Evolutionary conservation across 148 eudicot species (phyloP), one percentile per base, ranked within the genome.

Genomic region (Beta vulgaris): DNA sequence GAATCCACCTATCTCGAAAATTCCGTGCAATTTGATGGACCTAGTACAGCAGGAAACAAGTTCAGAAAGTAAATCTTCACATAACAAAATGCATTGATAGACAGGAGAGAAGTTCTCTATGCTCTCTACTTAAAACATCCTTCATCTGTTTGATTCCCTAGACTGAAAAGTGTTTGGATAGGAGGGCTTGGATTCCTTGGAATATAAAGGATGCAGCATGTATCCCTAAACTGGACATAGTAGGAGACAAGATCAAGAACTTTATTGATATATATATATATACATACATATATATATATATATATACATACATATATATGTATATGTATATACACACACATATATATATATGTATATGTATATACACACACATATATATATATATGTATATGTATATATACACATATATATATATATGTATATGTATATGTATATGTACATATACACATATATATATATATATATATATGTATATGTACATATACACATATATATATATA

Each of bases 11-110:
- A 72, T 92, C 93, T 28, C 98, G 89, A 68, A 95, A 94, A 77
- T 77, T 90, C 25, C 97, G 86, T 65, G 98, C 96, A 77, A 89
- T 95, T 84, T 90, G 91, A 85, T 95, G 96, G 77, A 95, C 96
- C 98, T 92, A 86, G 59, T 44, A 23, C 43, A 43, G 63, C 51
- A 77, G 32, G 42, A 78, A 75, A 54, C 44, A 55, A 54, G 61
- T 55, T 68, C n/a, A 68, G 55, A 70, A 19, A 46, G 51, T 57
- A 49, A 60, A 75, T 34, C 55, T 51, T 51, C 44, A 72, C 26
- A 65, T 64, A 75, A 34, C 1, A 35, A 65, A 64, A 23, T 11
- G 15, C 11, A 69, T 51, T 10, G 28, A 35, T 51, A 13, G 12
- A 55, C 61, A 71, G n/a, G 6, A 34, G 6, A 25, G 12, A 18